Conservation (phyloP, 2,329 filamentous ascomycete species). For the Hirsutella rhossiliensis region DNA sequence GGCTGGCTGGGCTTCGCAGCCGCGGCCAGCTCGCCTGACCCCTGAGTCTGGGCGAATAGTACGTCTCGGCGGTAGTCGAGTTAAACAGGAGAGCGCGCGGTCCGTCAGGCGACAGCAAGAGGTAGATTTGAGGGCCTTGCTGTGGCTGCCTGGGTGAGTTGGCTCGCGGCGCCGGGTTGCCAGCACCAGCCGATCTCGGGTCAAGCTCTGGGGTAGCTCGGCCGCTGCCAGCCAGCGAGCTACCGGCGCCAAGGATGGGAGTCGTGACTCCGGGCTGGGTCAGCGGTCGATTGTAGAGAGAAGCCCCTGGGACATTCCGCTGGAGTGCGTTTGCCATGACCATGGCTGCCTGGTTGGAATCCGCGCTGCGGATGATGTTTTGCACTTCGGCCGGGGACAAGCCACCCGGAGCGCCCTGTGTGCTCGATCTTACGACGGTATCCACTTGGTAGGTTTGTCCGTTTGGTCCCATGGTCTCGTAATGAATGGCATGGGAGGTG, state of each 20-base stretch:
- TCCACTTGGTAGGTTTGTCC: slow-evolving; percentile 23
- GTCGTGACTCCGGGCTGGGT: slow-evolving; percentile 30
- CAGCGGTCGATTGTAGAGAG: slow-evolving; percentile 22
- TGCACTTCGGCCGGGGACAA: slow-evolving; percentile 32
- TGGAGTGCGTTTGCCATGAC: slow-evolving; percentile 39
- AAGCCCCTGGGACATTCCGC: slow-evolving; percentile 34
- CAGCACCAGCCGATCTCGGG: slow-evolving; percentile 19
- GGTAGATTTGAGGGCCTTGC: slow-evolving; percentile 40
- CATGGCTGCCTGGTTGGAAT: slow-evolving; percentile 33
- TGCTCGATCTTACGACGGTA: slow-evolving; percentile 15
- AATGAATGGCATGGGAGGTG: slow-evolving; percentile 16
- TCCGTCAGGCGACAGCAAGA: slow-evolving; percentile 47
- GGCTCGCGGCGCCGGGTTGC: slow-evolving; percentile 7
- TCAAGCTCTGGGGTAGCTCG: slow-evolving; percentile 33
- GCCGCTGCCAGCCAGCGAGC: slow-evolving; percentile 30
- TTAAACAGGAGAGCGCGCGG: slow-evolving; percentile 46
- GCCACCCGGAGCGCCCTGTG: slow-evolving; percentile 11
- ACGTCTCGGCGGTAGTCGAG: slow-evolving; percentile 34
- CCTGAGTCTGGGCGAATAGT: slow-evolving; percentile 32
- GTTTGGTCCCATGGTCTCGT: slow-evolving; percentile 20
- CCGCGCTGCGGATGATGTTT: slow-evolving; percentile 31
- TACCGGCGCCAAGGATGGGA: slow-evolving; percentile 20
- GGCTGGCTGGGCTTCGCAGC: slow-evolving; percentile 9
- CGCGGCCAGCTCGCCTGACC: slow-evolving; percentile 14
- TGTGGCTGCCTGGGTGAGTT: slow-evolving; percentile 9